Base-by-base conservation (phyloP, 2,329 filamentous ascomycete species). In the Eutypa lata region DNA sequence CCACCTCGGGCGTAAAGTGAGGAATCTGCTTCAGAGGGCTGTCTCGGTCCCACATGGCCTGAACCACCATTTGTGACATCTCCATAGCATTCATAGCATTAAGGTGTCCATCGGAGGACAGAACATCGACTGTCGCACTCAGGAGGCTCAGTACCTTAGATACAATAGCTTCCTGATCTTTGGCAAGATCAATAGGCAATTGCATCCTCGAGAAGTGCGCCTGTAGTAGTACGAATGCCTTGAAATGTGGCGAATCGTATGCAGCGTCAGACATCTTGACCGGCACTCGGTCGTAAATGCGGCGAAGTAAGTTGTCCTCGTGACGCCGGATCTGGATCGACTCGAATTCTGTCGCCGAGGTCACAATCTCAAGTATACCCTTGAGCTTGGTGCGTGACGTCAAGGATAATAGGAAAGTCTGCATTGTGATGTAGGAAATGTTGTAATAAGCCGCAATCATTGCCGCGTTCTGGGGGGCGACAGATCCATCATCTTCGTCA, bases 361-460 rank as follows among this genome's bases (percentile, higher is more conserved):
- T 97, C 55, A 97, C 87, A 63, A 99, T 97, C 72, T 99, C 94
- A 51, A 99, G 79, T 43, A 99, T 92, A 46, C 91, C 91, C 80
- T 99, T 99, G 59, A 99, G 84, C 77, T 96, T 97, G 3, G 92
- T 97, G 61, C 88, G 88, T 42, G 86, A 86, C 51, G 85, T 92
- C 46, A 99, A 81, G 14, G 94, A 99, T 52, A 99, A 79, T 49
- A 99, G 78, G 79, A 99, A 93, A 0, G 94, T 99, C 74, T 99
- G 93, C 92, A 99, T 99, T 2, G 94, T 99, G 70, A 96, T 90
- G 75, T 97, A 97, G 6, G 93, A 97, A 66, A 99, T 96, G 73
- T 97, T 97, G 81, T 99, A 99, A 79, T 99, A 97, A 1, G 94
- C 91, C 10, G 90, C 91, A 66, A 99, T 97, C 90, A 97, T 97